phyloP scores from a whole-genome alignment of 805 yeast genomes.

The Ogataea polymorpha region DNA sequence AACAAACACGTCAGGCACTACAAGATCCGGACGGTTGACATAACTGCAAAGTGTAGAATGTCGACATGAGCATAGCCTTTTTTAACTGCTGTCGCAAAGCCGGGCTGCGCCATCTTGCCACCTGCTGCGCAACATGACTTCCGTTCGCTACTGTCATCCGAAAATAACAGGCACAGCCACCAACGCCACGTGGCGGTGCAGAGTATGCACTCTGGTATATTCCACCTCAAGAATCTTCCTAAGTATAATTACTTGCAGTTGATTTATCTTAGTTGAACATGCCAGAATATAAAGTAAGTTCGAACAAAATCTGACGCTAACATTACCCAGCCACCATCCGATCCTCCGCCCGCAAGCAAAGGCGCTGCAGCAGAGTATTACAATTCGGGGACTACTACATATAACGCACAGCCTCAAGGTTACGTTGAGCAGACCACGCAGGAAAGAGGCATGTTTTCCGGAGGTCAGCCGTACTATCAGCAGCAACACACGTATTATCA shows the following conservation, averaged over 20 bases:
- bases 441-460: conserved; percentile 12
- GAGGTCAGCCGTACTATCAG: conserved; percentile 5
- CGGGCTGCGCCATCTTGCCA: too few relatives aligned
- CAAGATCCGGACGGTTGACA: not conserved
- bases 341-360: conserved; percentile 8
- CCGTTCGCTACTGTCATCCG: too few relatives aligned
- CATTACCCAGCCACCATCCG: conserved; percentile 8
- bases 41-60: not conserved
- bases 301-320: not conserved
- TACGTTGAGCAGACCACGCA: conserved; percentile 13
- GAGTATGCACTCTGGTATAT: not conserved
- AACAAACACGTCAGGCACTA: not conserved
- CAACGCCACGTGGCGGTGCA: not conserved
- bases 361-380: conserved; percentile 17
- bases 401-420: conserved; percentile 7
- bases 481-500: not conserved
- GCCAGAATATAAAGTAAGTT: conserved; percentile 13
- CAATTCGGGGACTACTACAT: conserved; percentile 8
- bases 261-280: not conserved
- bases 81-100: too few relatives aligned
- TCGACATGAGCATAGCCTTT: too few relatives aligned
- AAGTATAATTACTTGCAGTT: not conserved
- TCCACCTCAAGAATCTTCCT: not conserved
- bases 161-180: not conserved
- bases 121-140: too few relatives aligned